A percentile compares a stretch with the other conserved stretches of the same genome.
These are phyloP conservation scores for Calonectria pseudoturangicola DNA, from an alignment of 2,329 filamentous ascomycete genomes.

Conservation along the genomic window DNA sequence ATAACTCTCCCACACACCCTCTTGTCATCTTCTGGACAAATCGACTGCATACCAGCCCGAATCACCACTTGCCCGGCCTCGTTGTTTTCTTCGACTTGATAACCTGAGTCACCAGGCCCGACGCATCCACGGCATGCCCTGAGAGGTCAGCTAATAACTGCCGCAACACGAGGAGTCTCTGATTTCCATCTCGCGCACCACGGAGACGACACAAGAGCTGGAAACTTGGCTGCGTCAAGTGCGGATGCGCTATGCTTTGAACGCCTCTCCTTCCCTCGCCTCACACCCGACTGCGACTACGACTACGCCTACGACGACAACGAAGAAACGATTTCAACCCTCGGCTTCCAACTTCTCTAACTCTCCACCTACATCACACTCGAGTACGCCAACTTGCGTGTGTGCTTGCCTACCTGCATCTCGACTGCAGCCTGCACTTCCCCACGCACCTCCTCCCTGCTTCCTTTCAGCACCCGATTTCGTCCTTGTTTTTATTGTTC, in stretches of 20 bases:
- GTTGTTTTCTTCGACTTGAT: constrained; percentile 52
- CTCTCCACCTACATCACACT: constrained; percentile 36
- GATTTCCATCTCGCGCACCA: constrained; percentile 36
- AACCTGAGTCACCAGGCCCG: constrained; percentile 54
- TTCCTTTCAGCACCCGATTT: constrained; percentile 43
- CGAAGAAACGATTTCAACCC: constrained; percentile 36
- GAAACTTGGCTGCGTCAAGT: constrained; percentile 49
- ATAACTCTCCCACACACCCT: constrained; percentile 49
- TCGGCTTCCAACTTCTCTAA: constrained; percentile 35
- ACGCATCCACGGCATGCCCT: constrained; percentile 54
- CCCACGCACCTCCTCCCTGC: constrained; percentile 43
- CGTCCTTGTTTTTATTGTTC: constrained; percentile 32
- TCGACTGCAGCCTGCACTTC: constrained; percentile 46
- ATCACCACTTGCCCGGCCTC: constrained; percentile 51
- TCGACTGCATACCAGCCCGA: constrained; percentile 56
- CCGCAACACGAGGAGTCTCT: constrained; percentile 51
- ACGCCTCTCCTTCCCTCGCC: constrained; percentile 48
- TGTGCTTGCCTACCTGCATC: constrained; percentile 41
- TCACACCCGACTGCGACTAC: constrained; percentile 43
- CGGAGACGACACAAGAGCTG: constrained; percentile 39
- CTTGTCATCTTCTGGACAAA: constrained; percentile 51
- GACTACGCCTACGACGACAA: constrained; percentile 46
- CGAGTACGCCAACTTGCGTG: constrained; percentile 37
- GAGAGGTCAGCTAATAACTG: constrained; percentile 47
- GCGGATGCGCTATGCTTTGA: constrained; percentile 54